phyloP scores from a whole-genome alignment of 2,329 filamentous ascomycete genomes.

The Achaetomium macrosporum region DNA sequence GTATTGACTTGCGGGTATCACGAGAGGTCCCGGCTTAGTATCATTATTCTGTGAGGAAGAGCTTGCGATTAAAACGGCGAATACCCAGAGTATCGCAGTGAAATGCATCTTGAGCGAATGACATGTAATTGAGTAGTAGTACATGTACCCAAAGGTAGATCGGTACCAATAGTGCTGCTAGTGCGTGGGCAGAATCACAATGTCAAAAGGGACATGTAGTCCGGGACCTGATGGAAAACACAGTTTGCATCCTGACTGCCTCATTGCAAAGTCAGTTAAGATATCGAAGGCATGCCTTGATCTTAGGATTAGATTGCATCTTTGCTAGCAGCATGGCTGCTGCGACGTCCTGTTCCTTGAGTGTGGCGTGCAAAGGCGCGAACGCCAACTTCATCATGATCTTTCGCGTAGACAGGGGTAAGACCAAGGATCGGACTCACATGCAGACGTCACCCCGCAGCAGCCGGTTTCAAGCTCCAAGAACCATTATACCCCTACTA shows the following conservation, averaged over 20 bases:
- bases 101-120: slow-evolving; percentile 18
- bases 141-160: background rate
- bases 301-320: background rate
- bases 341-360: background rate
- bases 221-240: background rate
- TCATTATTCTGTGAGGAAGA: slow-evolving; percentile 14
- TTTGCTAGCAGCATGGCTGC: background rate
- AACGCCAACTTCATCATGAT: slow-evolving; percentile 1
- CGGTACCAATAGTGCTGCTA: no score
- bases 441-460: slow-evolving; percentile 27
- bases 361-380: background rate
- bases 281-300: background rate
- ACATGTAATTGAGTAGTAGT: background rate
- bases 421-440: background rate
- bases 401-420: background rate
- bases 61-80: slow-evolving; percentile 6
- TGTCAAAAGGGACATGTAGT: background rate
- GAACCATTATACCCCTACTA: no score
- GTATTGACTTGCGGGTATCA: slow-evolving; percentile 33
- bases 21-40: slow-evolving; percentile 20
- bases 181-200: no score
- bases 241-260: background rate
- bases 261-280: background rate
- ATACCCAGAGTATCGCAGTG: slow-evolving; percentile 7
- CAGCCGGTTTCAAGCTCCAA: slow-evolving; percentile 14